Base-by-base conservation (phyloP, 2,329 filamentous ascomycete genomes). In the Clonostachys solani region DNA sequence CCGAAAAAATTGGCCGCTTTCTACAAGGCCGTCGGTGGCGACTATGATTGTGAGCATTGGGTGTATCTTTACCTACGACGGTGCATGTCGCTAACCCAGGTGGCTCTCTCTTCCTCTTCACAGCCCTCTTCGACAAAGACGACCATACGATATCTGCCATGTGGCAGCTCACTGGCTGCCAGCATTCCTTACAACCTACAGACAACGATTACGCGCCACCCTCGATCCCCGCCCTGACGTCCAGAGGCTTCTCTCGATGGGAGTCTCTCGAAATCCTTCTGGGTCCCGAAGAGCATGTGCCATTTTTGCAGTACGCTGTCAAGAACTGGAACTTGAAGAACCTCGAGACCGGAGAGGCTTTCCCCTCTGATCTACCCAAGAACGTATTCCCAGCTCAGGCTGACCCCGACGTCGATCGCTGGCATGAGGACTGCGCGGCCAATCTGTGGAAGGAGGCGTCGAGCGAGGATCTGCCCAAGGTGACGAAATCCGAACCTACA, bases 181-280 rank as follows among this genome's bases (percentile, higher is more conserved):
- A 91, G 57, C 92, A 97, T 68, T 84, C 83, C 44, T 76, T 97
- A 29, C 88, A 95, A 55, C 89, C 89, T 1, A 81, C 81, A 43
- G 79, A 82, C 37, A 78, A 84, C 56, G 81, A 89, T 52, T 96
- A 88, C 62, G 79, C 78, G 5, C 74, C 84, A 1, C 94, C 92
- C 0, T 83, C 80, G 0, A 79, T 96, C 40, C 94, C 94, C 1
- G 89, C 91, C 13, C 71, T 99, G 47, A 95, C 92, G 35, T 75
- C 79, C 0, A 81, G 83, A 59, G 94, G 94, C 38, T 99, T 95
- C 64, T 88, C 92, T 40, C 84, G 89, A 63, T 99, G 92, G 92
- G 87, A 96, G 71, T 90, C 89, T 1, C 87, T 97, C 47, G 90
- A 97, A 68, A 78, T 96, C 18, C 73, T 97, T 35, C 78, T 97